These are phyloP conservation scores for Podaxis rugospora DNA, from an alignment of 768 basidiomycete genomes.

Conservation along the genomic window DNA sequence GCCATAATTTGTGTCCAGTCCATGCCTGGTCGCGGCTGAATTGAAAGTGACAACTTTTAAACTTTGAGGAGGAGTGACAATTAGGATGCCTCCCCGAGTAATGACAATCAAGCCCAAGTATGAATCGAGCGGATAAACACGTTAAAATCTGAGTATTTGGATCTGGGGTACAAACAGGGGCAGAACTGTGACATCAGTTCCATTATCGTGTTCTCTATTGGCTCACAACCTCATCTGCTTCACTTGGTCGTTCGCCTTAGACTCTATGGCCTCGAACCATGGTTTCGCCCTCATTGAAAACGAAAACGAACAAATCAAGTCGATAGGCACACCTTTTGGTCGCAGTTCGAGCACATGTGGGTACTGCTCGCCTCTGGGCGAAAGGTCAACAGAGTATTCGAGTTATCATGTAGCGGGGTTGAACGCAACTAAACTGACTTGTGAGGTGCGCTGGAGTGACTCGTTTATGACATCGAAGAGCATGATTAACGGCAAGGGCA, in stretches of 20 bases:
- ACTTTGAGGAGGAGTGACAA: neutral
- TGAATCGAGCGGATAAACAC: no score
- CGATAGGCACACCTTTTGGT: conserved; percentile 34
- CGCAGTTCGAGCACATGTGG: conserved; percentile 48
- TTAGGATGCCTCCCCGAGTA: no score
- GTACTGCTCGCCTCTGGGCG: conserved; percentile 59
- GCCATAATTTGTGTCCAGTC: neutral
- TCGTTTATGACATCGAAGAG: neutral
- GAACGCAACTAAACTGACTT: conserved; percentile 47
- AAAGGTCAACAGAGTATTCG: conserved; percentile 35
- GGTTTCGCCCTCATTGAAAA: conserved; percentile 1
- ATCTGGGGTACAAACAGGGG: no score
- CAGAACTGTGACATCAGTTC: no score
- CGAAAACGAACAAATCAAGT: conserved; percentile 21
- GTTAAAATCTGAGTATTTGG: no score
- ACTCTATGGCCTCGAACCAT: conserved; percentile 4
- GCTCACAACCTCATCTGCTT: neutral
- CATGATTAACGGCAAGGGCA: neutral
- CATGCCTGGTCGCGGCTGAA: neutral
- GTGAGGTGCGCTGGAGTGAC: conserved; percentile 33
- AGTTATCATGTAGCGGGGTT: conserved; percentile 46
- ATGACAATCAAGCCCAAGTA: no score
- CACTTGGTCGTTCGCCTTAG: neutral
- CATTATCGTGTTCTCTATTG: neutral
- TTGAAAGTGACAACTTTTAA: neutral